Percentiles rank a stretch among this genome's conserved stretches.
Evolutionary conservation across 1,139 yeast genomes (phyloP).

Genomic region (Pichia norvegensis): DNA sequence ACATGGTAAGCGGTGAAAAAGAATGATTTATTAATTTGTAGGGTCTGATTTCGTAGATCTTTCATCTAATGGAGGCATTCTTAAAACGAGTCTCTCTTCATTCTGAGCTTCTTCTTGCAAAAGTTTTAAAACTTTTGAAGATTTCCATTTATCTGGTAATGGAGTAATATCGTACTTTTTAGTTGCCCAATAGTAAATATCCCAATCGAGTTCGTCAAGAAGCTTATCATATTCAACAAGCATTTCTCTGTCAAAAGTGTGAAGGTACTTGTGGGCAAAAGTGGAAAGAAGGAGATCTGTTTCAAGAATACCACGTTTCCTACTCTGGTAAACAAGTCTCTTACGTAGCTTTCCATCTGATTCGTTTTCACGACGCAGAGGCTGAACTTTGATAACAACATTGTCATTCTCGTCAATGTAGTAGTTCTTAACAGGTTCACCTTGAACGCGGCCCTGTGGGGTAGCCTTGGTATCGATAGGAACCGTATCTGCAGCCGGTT

Average conservation of each 20-base stretch:
- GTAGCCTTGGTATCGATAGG: constrained; percentile 10
- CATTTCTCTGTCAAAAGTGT: constrained; percentile 52
- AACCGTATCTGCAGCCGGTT: constrained; percentile 11
- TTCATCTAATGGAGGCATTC: constrained; percentile 59
- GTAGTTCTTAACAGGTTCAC: constrained; percentile 17
- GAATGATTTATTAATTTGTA: not conserved
- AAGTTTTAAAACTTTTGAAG: constrained; percentile 53
- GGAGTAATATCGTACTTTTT: constrained; percentile 73
- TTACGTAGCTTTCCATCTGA: constrained; percentile 72
- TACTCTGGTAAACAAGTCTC: constrained; percentile 78
- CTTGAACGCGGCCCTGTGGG: constrained; percentile 18
- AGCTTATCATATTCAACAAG: constrained; percentile 79
- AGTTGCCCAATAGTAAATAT: constrained; percentile 96
- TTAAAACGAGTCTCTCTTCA: constrained; percentile 60
- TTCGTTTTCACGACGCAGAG: constrained; percentile 70
- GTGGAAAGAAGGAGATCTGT: constrained; percentile 79
- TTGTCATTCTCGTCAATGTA: constrained; percentile 27
- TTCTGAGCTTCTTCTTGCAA: constrained; percentile 73
- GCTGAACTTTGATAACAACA: constrained; percentile 53
- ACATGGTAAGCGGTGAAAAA: constrained; percentile 25
- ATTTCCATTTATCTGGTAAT: constrained; percentile 77
- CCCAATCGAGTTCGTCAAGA: constrained; percentile 96
- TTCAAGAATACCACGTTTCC: constrained; percentile 94
- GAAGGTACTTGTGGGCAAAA: constrained; percentile 72
- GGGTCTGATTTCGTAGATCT: not conserved